These are phyloP conservation scores for Penicillium sp. DNA, from an alignment of 2,329 filamentous ascomycete genomes.

Conservation along the genomic window DNA sequence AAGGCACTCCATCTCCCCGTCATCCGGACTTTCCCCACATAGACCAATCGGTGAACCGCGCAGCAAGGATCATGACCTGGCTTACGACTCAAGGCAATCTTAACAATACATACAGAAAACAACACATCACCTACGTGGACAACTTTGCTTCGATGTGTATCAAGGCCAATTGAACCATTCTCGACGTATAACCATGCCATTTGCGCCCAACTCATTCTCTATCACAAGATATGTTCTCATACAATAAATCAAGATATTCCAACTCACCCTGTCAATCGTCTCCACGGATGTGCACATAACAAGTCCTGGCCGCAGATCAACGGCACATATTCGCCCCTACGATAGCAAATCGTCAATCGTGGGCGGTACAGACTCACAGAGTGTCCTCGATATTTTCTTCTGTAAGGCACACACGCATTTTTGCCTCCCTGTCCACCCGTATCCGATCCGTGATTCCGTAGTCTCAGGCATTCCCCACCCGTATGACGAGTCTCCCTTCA, in stretches of 20 bases:
- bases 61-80: slow-evolving; percentile 4
- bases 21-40: slow-evolving; percentile 17
- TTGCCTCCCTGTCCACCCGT: not conserved
- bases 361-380: not conserved
- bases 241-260: slow-evolving; percentile 3
- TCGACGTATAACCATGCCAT: not conserved
- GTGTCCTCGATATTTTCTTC: slow-evolving; percentile 1
- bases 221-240: not conserved
- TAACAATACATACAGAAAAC: not conserved
- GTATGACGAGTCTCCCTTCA: slow-evolving; percentile 7
- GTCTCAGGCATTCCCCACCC: slow-evolving; percentile 2
- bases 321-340: slow-evolving; percentile 8
- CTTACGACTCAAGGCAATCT: slow-evolving; percentile 15
- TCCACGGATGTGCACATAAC: slow-evolving; percentile 6
- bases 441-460: too few species aligned
- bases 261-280: slow-evolving; percentile 1
- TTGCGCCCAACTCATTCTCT: not conserved
- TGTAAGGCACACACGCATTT: slow-evolving; percentile 7
- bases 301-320: slow-evolving; percentile 8
- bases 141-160: not conserved
- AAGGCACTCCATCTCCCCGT: slow-evolving; percentile 5
- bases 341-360: too few species aligned
- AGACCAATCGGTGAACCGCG: slow-evolving; percentile 16
- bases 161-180: not conserved
- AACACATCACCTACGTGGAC: slow-evolving; percentile 6